Evolutionary conservation across 192 early-diverging fungal species (phyloP), one percentile per base, ranked within the genome.

Genomic region (Backusella tarrabulga): DNA sequence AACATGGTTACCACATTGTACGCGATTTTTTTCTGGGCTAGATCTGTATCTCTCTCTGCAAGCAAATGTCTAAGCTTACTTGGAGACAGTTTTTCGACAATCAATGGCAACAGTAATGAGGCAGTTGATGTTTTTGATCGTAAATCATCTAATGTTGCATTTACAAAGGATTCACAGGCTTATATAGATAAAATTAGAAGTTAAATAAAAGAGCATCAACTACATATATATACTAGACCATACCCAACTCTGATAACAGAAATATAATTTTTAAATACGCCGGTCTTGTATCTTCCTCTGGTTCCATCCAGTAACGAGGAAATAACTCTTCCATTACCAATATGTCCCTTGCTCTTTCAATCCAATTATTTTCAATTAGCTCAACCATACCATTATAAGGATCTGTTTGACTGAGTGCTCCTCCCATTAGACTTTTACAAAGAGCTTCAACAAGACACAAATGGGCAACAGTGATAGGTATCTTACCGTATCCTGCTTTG

Each of bases 371-470:
- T 8, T 19, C 36, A 46, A 50, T 29, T 4, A 19, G 29, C 1
- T 50, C 44, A 14, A 26, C 32, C 19, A 15, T 71, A 1, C 67
- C 67, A 29, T 52, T 40, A 56, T 74, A 73, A 34, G 77, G 72
- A 69, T 79, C 36, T 9, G 40, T 46, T 23, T 73, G 56, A 50
- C 34, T 50, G 42, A 42, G 34, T 17, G 15, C 11, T 1, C 73
- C 72, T 12, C 69, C 68, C 73, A 79, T 79, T 11, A 82, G 36
- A 7, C 38, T 41, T 67, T 78, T 78, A n/a, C 67, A 75, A 23
- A 82, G 69, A 0, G 69, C 67, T 44, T 82, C 80, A 1, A 82
- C 36, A 29, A 78, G 35, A 68, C 76, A 77, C n/a, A 72, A 46
- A 54, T 32, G 34, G 1, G 77, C 46, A 9, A 79, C 67, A 38